Evolutionary conservation across 148 eudicot genomes (phyloP).

Genomic region (Chenopodium suecicum): DNA sequence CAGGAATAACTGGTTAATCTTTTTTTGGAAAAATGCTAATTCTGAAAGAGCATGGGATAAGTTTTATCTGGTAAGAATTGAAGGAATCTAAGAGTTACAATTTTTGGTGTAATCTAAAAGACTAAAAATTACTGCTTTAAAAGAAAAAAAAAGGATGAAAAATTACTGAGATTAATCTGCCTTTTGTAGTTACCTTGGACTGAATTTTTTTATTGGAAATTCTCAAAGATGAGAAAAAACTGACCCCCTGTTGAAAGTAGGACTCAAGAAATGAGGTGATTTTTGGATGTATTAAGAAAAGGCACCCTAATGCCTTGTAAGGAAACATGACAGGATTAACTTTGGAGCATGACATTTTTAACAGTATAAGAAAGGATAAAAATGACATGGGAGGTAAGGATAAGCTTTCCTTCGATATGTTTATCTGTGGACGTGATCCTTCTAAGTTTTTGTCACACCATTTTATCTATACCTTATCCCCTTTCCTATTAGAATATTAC

Average conservation of each 20-base stretch:
- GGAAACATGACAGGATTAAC: not conserved
- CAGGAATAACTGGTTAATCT: not conserved
- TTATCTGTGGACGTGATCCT: not conserved
- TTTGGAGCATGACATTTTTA: not conserved
- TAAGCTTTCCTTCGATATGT: not conserved
- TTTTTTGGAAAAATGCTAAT: not conserved
- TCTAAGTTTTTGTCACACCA: not conserved
- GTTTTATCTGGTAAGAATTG: not conserved
- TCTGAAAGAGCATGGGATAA: not conserved
- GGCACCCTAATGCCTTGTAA: not conserved
- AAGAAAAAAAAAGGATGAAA: too few relatives aligned
- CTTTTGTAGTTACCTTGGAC: not conserved
- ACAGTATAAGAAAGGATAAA: not conserved
- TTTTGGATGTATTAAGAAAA: not conserved
- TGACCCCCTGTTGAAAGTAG: not conserved
- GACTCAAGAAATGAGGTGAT: not conserved
- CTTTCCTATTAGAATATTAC: not conserved
- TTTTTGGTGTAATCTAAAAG: not conserved
- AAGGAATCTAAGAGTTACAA: not conserved
- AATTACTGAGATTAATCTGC: not conserved
- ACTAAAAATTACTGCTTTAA: too few relatives aligned
- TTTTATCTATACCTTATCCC: not conserved
- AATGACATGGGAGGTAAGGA: slow-evolving; percentile 2
- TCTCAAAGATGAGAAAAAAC: not conserved
- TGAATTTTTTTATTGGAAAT: not conserved